Evolutionary conservation across 164 flowering plant genomes (phyloP), one percentile per base, ranked within the genome.

Genomic region (Chimonanthus praecox): DNA sequence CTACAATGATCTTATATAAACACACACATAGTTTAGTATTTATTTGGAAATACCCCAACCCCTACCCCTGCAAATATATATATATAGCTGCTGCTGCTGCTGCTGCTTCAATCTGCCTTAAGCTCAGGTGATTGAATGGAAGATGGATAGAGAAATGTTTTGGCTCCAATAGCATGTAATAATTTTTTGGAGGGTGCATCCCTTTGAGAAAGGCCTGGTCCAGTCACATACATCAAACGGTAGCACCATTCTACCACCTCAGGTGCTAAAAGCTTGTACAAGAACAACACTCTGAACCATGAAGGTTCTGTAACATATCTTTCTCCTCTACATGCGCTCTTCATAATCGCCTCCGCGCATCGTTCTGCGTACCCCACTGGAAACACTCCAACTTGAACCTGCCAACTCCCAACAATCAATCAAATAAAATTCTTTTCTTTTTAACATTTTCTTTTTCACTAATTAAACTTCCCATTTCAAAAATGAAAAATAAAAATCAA

Each of bases 261-360:
- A 1, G 89, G 87, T 20, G 78, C 67, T 10, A 86, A 74, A 9
- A 72, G 72, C 72, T 75, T 81, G 78, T 76, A 82, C 15, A 67
- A n/a, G 61, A 68, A 67, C 3, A 71, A 6, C 0, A 47, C 20
- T 70, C 50, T 54, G 43, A 72, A 9, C 85, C 85, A 86, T 1
- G 79, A 46, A n/a, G 92, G 92, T 67, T 58, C 82, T 6, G 85
- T 80, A 73, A 85, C 10, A 71, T 77, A 68, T 49, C 65, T 76
- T 3, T 85, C 86, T 11, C 91, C 88, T 20, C 64, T 20, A 44
- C 77, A 64, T 1, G 77, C 77, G 44, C 77, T 16, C 3, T 50
- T 49, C 73, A 75, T 69, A 15, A 70, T 70, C 15, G 49, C 64
- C 69, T 70, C 51, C 43, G 77, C 77, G 49, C 77, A 75, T 33